A percentile compares a stretch with the other conserved stretches of the same genome.
phyloP scores from a whole-genome alignment of 495 filamentous ascomycete species.

The Penicillium paradoxum region DNA sequence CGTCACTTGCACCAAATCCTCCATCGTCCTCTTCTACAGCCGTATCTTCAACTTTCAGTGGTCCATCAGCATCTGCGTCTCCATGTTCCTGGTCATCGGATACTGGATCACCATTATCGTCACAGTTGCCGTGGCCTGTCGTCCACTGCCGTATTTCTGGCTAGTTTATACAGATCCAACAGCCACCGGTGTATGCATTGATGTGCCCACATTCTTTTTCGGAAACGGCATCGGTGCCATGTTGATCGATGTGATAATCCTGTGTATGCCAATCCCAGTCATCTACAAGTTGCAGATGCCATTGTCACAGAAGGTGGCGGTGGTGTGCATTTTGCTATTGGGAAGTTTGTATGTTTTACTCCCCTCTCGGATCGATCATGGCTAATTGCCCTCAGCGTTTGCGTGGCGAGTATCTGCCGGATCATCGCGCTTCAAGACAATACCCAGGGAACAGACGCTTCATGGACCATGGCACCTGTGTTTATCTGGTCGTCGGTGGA shows the following conservation, averaged over 20 bases:
- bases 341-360: neutral
- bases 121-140: neutral
- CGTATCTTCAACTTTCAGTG: neutral
- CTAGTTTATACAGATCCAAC: neutral
- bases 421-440: neutral
- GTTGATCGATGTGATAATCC: neutral
- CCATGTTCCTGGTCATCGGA: neutral
- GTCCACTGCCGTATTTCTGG: neutral
- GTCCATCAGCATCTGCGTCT: neutral
- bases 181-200: neutral
- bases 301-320: neutral
- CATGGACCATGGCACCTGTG: neutral
- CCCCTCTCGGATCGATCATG: neutral
- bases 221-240: neutral
- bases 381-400: neutral
- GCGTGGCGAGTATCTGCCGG: neutral
- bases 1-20: neutral
- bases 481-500: constrained; percentile 1
- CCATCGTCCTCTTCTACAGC: neutral
- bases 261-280: neutral
- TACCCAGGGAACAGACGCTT: neutral
- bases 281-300: neutral
- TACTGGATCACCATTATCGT: neutral
- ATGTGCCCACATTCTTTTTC: neutral
- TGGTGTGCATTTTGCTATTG: neutral